These are phyloP conservation scores for Ustilago nuda DNA, from an alignment of 1,284 basidiomycete genomes.

Conservation along the genomic window DNA sequence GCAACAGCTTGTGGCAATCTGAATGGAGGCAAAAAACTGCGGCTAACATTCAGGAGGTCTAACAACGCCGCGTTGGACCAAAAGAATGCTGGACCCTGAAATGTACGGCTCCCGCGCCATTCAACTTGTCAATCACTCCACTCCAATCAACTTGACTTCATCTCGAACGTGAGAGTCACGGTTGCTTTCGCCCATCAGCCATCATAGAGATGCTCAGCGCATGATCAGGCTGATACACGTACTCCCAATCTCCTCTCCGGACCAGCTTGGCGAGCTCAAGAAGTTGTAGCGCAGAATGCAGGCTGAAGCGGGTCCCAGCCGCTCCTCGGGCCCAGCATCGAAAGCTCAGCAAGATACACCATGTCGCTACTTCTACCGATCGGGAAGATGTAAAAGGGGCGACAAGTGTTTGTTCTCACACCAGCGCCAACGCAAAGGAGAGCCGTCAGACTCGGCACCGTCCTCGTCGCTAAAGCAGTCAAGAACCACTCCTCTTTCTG, in stretches of 20 bases:
- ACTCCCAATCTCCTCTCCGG: not conserved
- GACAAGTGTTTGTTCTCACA: constrained; percentile 44
- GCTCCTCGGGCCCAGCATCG: not conserved
- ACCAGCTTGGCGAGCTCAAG: not conserved
- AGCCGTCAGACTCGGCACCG: not conserved
- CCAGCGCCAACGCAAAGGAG: not conserved
- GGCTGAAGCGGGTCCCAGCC: constrained; percentile 12
- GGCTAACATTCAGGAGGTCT: not conserved
- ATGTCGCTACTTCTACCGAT: constrained; percentile 36
- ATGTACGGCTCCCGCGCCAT: not conserved
- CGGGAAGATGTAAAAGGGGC: constrained; percentile 40
- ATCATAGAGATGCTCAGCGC: not conserved
- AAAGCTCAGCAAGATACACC: constrained; percentile 12
- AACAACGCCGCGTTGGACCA: not conserved
- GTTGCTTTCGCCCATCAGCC: not conserved
- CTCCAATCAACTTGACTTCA: not conserved
- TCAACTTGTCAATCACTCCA: not conserved
- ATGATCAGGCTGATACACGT: not conserved
- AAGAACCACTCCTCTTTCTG: constrained; percentile 2
- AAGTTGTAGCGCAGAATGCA: constrained; percentile 11
- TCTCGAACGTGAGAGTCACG: not conserved
- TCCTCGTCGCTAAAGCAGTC: not conserved
- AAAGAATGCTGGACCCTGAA: constrained; percentile 12
- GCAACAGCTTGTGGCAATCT: constrained; percentile 11
- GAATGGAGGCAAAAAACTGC: constrained; percentile 8